Evolutionary conservation across 441 rosid species (phyloP).

Genomic region (Pelargonium fulgidum): DNA sequence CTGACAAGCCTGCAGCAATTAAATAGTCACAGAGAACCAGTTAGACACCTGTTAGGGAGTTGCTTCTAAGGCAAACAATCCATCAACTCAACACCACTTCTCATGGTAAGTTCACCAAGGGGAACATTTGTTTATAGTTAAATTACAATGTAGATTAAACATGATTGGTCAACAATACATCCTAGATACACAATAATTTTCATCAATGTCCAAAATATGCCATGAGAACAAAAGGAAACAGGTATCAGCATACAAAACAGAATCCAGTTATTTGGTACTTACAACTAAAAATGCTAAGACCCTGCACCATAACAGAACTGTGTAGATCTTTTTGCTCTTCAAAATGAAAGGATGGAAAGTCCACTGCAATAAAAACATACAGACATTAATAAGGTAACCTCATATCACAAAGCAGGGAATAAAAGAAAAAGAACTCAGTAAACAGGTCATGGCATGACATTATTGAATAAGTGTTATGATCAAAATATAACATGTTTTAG

Average conservation of each 20-base stretch:
- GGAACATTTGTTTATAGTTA: neutral
- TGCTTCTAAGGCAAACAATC: neutral
- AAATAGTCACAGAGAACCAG: slow-evolving; percentile 10
- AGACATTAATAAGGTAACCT: neutral
- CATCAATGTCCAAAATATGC: no score
- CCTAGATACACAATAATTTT: neutral
- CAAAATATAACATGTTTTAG: neutral
- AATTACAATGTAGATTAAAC: neutral
- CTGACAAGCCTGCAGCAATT: slow-evolving; percentile 62
- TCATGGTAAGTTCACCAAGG: neutral
- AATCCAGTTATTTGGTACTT: slow-evolving; percentile 30
- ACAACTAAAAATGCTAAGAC: slow-evolving; percentile 92
- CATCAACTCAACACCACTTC: neutral
- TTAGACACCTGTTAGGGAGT: slow-evolving; percentile 13
- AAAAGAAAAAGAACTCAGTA: neutral
- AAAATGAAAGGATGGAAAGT: slow-evolving; percentile 93
- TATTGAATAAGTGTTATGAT: neutral
- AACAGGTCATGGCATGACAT: neutral
- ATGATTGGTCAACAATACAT: neutral
- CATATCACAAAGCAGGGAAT: neutral
- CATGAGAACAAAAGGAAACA: neutral
- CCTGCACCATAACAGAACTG: slow-evolving; percentile 96
- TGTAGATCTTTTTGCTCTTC: slow-evolving; percentile 93
- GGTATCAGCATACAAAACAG: neutral
- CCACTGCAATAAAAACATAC: slow-evolving; percentile 61